phyloP scores from a whole-genome alignment of 352 stramenopile genomes.

The Pythium sp. region DNA sequence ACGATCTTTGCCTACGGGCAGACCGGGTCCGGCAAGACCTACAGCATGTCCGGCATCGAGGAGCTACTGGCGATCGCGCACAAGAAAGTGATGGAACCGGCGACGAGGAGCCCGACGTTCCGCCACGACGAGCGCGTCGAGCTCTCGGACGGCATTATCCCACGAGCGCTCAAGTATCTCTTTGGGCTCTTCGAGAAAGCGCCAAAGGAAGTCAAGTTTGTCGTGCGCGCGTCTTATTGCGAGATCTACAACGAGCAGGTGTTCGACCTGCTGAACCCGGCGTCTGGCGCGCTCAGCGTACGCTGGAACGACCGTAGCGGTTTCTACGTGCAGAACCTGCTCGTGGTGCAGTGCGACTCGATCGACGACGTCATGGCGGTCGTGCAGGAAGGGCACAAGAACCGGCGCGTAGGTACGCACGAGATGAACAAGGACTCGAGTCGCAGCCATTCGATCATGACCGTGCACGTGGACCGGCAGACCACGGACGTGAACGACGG shows the following conservation, averaged over 20 bases:
- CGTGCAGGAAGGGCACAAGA: conserved; percentile 71
- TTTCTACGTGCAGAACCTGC: conserved; percentile 79
- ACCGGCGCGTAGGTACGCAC: conserved; percentile 61
- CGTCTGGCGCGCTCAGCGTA: conserved; percentile 55
- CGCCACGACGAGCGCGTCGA: conserved; percentile 17
- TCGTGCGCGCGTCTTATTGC: conserved; percentile 72
- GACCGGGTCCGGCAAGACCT: conserved; percentile 68
- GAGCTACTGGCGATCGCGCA: conserved; percentile 43
- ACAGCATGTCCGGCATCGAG: conserved; percentile 78
- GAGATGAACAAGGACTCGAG: conserved; percentile 84
- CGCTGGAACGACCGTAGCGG: conserved; percentile 70
- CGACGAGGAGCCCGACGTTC: not conserved
- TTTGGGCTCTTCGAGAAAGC: conserved; percentile 47
- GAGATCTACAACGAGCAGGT: conserved; percentile 88
- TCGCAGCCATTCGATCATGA: conserved; percentile 76
- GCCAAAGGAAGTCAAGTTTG: conserved; percentile 47
- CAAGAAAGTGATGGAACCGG: conserved; percentile 16
- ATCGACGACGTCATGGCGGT: conserved; percentile 73
- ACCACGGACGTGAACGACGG: conserved; percentile 47
- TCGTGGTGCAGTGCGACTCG: conserved; percentile 71
- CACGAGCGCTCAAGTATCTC: conserved; percentile 68
- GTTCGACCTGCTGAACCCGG: conserved; percentile 72
- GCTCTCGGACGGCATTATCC: conserved; percentile 69
- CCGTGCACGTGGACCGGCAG: conserved; percentile 63
- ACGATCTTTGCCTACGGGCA: conserved; percentile 73